A percentile compares a stretch with the other conserved stretches of the same genome.
phyloP scores from a whole-genome alignment of 805 yeast species.

The Aciculoconidium aculeatum region DNA sequence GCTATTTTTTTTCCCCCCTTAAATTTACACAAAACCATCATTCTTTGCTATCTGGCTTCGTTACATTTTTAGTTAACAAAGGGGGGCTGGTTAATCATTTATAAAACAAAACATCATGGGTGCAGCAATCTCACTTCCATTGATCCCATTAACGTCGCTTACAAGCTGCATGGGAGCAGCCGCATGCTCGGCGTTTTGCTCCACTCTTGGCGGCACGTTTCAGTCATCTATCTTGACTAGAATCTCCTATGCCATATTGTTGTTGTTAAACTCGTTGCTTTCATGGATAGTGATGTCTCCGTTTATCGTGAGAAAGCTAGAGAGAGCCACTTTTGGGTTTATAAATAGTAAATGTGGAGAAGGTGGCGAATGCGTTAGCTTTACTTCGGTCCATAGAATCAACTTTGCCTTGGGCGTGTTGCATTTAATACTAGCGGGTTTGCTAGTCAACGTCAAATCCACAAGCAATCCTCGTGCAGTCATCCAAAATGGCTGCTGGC shows the following conservation, averaged over 20 bases:
- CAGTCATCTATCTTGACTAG: slow-evolving; percentile 80
- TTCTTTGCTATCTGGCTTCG: background rate
- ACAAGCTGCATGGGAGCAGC: slow-evolving; percentile 80
- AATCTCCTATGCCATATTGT: slow-evolving; percentile 73
- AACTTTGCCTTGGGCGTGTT: slow-evolving; percentile 81
- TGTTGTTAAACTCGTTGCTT: slow-evolving; percentile 69
- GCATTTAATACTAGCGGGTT: slow-evolving; percentile 64
- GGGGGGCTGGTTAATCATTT: no score
- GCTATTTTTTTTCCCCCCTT: background rate
- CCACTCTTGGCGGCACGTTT: slow-evolving; percentile 51
- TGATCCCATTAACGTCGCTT: slow-evolving; percentile 42
- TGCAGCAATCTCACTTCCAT: slow-evolving; percentile 65
- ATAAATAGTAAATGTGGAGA: slow-evolving; percentile 67
- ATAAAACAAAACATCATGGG: slow-evolving; percentile 61
- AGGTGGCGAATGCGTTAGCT: slow-evolving; percentile 79
- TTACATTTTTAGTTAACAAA: no score
- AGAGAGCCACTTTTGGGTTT: slow-evolving; percentile 60
- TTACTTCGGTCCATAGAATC: slow-evolving; percentile 88
- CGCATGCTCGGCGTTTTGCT: slow-evolving; percentile 55
- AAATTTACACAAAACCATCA: background rate
- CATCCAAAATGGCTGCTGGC: slow-evolving; percentile 93
- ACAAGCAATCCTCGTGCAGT: slow-evolving; percentile 72
- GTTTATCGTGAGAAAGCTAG: slow-evolving; percentile 69
- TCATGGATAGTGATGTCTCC: slow-evolving; percentile 93
- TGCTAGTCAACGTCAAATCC: slow-evolving; percentile 70